Percentiles rank a stretch among this genome's conserved stretches.
phyloP scores from a whole-genome alignment of 495 filamentous ascomycete genomes.

The Oidiodendron maius region DNA sequence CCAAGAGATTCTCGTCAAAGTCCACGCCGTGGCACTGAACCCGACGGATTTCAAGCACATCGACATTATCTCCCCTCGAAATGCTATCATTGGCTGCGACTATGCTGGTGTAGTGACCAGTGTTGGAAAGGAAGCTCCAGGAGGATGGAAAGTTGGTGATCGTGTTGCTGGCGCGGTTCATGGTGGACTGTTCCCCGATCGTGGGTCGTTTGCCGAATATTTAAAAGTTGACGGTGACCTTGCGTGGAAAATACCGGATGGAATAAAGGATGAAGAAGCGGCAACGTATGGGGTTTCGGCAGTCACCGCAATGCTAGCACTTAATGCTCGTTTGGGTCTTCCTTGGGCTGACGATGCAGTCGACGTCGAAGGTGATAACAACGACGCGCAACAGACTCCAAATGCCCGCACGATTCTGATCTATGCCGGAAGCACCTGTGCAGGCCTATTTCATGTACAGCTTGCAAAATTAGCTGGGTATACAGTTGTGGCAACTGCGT shows the following conservation, averaged over 20 bases:
- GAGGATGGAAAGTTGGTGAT: slow-evolving; percentile 38
- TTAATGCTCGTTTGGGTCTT: slow-evolving; percentile 35
- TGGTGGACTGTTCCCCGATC: slow-evolving; percentile 36
- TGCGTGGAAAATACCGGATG: slow-evolving; percentile 38
- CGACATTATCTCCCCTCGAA: slow-evolving; percentile 25
- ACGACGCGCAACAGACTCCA: slow-evolving; percentile 20
- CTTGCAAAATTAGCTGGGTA: slow-evolving; percentile 46
- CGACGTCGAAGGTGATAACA: not conserved
- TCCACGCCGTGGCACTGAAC: slow-evolving; percentile 39
- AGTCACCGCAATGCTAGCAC: slow-evolving; percentile 38
- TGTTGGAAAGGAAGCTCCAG: slow-evolving; percentile 33
- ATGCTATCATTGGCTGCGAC: slow-evolving; percentile 34
- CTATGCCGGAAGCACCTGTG: slow-evolving; percentile 55
- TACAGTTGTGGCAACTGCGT: slow-evolving; percentile 50
- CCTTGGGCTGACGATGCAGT: slow-evolving; percentile 17
- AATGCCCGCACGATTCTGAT: slow-evolving; percentile 42
- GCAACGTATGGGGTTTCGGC: slow-evolving; percentile 45
- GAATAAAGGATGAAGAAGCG: slow-evolving; percentile 39
- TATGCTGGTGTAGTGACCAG: slow-evolving; percentile 35
- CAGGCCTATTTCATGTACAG: slow-evolving; percentile 58
- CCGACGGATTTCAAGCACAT: slow-evolving; percentile 32
- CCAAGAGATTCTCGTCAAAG: slow-evolving; percentile 34
- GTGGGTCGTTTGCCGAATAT: slow-evolving; percentile 49
- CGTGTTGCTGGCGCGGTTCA: slow-evolving; percentile 32
- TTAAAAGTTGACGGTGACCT: slow-evolving; percentile 27